phyloP scores from a whole-genome alignment of 306 rosid genomes.

The Inga oerstediana region DNA sequence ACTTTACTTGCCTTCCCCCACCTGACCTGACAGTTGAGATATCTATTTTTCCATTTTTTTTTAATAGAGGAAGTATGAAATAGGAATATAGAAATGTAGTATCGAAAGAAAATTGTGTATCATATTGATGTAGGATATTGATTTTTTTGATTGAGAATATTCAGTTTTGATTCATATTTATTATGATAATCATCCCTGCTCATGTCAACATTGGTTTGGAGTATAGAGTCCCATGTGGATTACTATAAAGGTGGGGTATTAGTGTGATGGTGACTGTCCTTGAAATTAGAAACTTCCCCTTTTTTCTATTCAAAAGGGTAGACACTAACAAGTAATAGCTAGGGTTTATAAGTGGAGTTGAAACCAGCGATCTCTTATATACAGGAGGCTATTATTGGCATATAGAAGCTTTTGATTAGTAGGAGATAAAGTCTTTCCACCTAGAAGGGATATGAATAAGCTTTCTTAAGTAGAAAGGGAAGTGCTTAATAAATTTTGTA shows the following conservation, averaged over 20 bases:
- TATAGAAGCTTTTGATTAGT: background rate
- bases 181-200: background rate
- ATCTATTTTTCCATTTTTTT: background rate
- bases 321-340: too few species aligned
- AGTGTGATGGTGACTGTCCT: background rate
- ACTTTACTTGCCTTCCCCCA: conserved; percentile 44
- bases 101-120: background rate
- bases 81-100: too few species aligned
- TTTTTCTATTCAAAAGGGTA: too few species aligned
- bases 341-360: too few species aligned
- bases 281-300: background rate
- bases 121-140: background rate
- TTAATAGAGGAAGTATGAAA: too few species aligned
- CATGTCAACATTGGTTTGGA: background rate
- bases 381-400: too few species aligned
- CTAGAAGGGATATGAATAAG: background rate
- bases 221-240: background rate
- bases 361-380: background rate
- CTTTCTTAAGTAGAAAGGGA: background rate
- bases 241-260: background rate
- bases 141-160: background rate
- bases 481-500: background rate
- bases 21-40: background rate
- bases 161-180: background rate
- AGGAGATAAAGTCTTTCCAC: background rate